Percentiles rank a stretch among this genome's conserved stretches.
Evolutionary conservation across 2,329 filamentous ascomycete species (phyloP).

Genomic region (Clonostachys chloroleuca): DNA sequence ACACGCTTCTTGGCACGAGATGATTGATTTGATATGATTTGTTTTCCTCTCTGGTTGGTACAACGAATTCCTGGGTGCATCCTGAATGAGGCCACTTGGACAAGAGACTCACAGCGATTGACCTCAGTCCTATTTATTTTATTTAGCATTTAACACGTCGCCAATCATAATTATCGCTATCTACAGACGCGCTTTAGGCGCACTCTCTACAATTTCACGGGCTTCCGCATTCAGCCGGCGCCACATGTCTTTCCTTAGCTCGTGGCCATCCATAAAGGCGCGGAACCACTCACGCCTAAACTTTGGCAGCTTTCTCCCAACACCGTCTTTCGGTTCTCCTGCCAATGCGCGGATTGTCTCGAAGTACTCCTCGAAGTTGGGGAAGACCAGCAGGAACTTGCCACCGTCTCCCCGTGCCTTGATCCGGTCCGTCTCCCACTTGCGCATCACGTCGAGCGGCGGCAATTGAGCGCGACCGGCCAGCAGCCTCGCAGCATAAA

Average conservation of each 20-base stretch:
- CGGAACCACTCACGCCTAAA: conserved; percentile 42
- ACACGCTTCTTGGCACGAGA: no score
- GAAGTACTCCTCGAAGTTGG: conserved; percentile 63
- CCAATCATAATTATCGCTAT: conserved; percentile 3
- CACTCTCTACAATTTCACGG: not conserved
- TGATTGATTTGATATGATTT: no score
- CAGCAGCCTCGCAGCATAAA: conserved; percentile 53
- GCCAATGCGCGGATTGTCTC: conserved; percentile 46
- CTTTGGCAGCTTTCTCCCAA: conserved; percentile 37
- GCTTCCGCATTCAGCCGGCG: conserved; percentile 34
- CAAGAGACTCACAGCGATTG: no score
- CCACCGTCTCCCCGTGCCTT: conserved; percentile 48
- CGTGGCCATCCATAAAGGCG: conserved; percentile 48
- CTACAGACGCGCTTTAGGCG: not conserved
- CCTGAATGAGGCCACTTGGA: no score
- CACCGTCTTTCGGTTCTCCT: conserved; percentile 34
- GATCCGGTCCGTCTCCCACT: conserved; percentile 55
- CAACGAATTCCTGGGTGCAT: no score
- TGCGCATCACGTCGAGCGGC: conserved; percentile 35
- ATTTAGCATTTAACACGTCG: not conserved
- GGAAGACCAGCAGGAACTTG: conserved; percentile 51
- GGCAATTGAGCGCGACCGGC: conserved; percentile 50
- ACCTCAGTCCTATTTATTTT: no score
- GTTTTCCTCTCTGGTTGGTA: no score
- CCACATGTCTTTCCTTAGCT: conserved; percentile 56